These are phyloP conservation scores for Cladophialophora immunda DNA, from an alignment of 2,329 filamentous ascomycete species.

Conservation along the genomic window DNA sequence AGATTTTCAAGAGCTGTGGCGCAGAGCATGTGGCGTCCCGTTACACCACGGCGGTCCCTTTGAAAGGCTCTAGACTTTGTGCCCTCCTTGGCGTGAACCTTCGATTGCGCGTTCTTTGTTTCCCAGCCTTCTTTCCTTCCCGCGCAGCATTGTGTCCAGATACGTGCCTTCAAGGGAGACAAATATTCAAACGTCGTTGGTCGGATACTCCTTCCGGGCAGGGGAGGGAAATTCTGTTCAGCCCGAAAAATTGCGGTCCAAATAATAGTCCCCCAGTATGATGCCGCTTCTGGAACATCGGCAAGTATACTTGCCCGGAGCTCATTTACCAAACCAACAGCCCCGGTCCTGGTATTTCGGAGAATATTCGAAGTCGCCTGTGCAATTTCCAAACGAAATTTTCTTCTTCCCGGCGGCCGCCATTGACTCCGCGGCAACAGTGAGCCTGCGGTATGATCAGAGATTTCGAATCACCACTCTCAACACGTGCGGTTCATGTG, in stretches of 20 bases:
- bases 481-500: background rate
- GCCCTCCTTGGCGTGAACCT: background rate
- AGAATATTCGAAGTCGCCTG: constrained; percentile 6
- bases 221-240: background rate
- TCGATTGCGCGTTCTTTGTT: constrained; percentile 7
- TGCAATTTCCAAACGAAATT: constrained; percentile 23
- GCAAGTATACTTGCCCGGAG: constrained; percentile 12
- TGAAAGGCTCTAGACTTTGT: constrained; percentile 1
- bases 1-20: constrained; percentile 7
- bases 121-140: background rate
- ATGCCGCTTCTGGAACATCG: constrained; percentile 18
- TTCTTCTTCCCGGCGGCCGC: background rate
- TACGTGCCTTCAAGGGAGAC: background rate
- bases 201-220: background rate
- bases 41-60: background rate
- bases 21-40: constrained; percentile 3
- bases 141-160: background rate
- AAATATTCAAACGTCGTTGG: background rate
- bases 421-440: background rate
- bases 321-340: constrained; percentile 15
- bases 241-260: background rate
- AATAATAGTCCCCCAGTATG: background rate
- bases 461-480: background rate
- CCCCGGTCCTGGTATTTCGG: constrained; percentile 15
- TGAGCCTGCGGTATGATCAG: background rate